Percentiles rank a stretch among this genome's conserved stretches.
phyloP scores from a whole-genome alignment of 2,329 filamentous ascomycete genomes.

The Claviceps sp. region DNA sequence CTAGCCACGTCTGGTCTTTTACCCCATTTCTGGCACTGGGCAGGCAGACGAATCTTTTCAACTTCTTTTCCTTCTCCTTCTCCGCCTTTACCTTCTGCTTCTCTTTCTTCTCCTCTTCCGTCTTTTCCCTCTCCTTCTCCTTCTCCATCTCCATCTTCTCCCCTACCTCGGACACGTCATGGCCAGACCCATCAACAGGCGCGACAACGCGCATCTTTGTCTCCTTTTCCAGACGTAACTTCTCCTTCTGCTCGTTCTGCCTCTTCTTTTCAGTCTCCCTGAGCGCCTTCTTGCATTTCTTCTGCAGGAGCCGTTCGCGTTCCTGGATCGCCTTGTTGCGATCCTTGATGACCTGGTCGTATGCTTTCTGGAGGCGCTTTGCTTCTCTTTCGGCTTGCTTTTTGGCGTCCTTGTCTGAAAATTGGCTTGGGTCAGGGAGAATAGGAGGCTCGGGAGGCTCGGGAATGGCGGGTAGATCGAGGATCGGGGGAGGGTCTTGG shows the following conservation, averaged over 20 bases:
- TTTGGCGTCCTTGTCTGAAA: slow-evolving; percentile 49
- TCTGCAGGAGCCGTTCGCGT: slow-evolving; percentile 30
- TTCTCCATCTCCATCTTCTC: slow-evolving; percentile 7
- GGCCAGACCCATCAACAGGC: too few species aligned
- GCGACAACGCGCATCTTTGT: background rate
- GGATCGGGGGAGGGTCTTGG: background rate
- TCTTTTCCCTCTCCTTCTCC: slow-evolving; percentile 16
- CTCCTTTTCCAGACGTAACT: slow-evolving; percentile 17
- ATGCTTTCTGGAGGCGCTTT: slow-evolving; percentile 46
- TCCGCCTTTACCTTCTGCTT: background rate
- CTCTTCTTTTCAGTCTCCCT: slow-evolving; percentile 28
- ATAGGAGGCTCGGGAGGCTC: slow-evolving; percentile 32
- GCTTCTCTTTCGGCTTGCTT: slow-evolving; percentile 59
- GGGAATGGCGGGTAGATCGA: slow-evolving; percentile 29
- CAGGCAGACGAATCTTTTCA: slow-evolving; percentile 68
- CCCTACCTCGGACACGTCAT: too few species aligned
- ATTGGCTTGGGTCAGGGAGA: slow-evolving; percentile 41
- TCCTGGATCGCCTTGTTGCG: slow-evolving; percentile 51
- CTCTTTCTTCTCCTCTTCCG: slow-evolving; percentile 4
- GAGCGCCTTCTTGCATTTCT: slow-evolving; percentile 20
- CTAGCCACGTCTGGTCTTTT: slow-evolving; percentile 60
- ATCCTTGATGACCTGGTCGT: slow-evolving; percentile 53
- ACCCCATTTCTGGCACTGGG: slow-evolving; percentile 41
- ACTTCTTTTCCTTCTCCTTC: slow-evolving; percentile 30
- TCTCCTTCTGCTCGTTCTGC: slow-evolving; percentile 27